Evolutionary conservation across 306 rosid genomes (phyloP).

Genomic region (Fragaria vesca): DNA sequence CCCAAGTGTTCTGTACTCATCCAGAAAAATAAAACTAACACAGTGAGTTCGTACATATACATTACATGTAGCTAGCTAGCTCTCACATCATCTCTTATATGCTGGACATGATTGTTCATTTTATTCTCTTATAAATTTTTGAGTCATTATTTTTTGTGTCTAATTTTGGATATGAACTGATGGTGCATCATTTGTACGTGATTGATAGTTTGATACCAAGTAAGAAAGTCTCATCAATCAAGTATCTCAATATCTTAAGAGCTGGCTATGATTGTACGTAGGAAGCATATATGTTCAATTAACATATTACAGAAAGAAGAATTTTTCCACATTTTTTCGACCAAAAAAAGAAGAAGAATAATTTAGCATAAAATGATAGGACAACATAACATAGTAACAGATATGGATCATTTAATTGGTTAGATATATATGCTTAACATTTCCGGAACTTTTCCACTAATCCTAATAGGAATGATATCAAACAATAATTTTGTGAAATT

Average conservation of each 20-base stretch:
- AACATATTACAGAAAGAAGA: not conserved
- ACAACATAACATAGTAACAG: not conserved
- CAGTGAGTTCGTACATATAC: not conserved
- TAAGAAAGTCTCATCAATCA: not conserved
- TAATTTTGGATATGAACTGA: not conserved
- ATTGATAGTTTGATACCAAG: not conserved
- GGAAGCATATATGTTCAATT: not conserved
- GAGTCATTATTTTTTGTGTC: not conserved
- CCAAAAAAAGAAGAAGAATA: too few relatives aligned
- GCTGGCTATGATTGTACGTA: not conserved
- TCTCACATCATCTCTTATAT: not conserved
- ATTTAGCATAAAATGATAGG: not conserved
- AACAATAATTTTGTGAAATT: not conserved
- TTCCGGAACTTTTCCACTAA: not conserved
- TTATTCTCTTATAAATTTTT: not conserved
- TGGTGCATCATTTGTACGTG: not conserved
- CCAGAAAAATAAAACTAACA: conserved; percentile 3
- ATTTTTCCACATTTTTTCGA: not conserved
- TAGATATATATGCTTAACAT: not conserved
- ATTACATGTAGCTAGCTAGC: not conserved
- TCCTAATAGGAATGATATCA: not conserved
- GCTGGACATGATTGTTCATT: not conserved
- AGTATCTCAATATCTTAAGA: not conserved
- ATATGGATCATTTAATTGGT: not conserved
- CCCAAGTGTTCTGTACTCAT: conserved; percentile 24